These are phyloP conservation scores for Alternaria brassicae DNA, from an alignment of 2,329 filamentous ascomycete species.

Conservation along the genomic window DNA sequence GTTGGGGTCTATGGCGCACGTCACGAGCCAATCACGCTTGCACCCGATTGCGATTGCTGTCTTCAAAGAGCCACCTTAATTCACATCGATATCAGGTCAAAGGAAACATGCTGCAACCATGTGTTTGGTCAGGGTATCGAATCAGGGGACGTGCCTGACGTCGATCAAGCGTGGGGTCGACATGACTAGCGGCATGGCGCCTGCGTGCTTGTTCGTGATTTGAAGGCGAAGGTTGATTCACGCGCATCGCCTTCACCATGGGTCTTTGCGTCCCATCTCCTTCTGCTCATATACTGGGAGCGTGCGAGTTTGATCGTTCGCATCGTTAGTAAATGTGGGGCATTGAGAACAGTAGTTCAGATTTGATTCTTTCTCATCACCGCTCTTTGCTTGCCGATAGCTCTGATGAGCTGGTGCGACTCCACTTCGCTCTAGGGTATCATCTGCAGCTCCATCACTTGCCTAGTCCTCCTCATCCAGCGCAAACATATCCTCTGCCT, in stretches of 20 bases:
- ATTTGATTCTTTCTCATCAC: not conserved
- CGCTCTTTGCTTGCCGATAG: not conserved
- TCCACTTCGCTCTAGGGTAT: slow-evolving; percentile 12
- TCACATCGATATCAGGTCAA: slow-evolving; percentile 1
- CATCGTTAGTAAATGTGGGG: not conserved
- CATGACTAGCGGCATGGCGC: slow-evolving; percentile 11
- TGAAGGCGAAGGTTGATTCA: not conserved
- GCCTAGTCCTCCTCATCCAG: slow-evolving; percentile 28
- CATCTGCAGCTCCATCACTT: not conserved
- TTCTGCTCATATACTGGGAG: not conserved
- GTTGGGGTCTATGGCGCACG: slow-evolving; percentile 11
- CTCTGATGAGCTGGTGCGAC: not conserved
- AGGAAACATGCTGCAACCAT: slow-evolving; percentile 1
- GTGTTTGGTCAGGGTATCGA: slow-evolving; percentile 2
- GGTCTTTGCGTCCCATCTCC: not conserved
- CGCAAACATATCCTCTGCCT: slow-evolving; percentile 52
- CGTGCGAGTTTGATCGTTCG: too few relatives aligned
- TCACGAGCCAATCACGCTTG: slow-evolving; percentile 17
- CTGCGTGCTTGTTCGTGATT: slow-evolving; percentile 1
- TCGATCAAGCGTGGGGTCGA: slow-evolving; percentile 20
- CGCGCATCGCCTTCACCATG: not conserved
- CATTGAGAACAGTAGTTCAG: not conserved
- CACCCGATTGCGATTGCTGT: slow-evolving; percentile 8
- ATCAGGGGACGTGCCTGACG: slow-evolving; percentile 15
- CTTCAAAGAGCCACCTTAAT: not conserved